These are phyloP conservation scores for Aspergillus coremiiformis DNA, from an alignment of 495 filamentous ascomycete species.

Conservation along the genomic window DNA sequence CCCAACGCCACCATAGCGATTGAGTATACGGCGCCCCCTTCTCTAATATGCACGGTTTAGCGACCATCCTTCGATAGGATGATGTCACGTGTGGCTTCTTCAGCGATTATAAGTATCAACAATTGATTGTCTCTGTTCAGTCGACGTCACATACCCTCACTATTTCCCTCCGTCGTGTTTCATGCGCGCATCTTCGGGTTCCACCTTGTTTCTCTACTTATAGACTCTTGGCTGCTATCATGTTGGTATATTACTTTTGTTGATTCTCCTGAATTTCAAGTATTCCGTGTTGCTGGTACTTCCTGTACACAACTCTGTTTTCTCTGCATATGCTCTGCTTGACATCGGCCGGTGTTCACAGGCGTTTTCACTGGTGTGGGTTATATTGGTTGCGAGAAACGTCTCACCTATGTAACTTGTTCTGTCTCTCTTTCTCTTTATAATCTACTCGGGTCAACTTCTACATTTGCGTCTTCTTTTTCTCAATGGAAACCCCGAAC, in stretches of 20 bases:
- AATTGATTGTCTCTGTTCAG: conserved; percentile 2
- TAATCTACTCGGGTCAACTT: background rate
- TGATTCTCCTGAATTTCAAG: background rate
- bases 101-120: conserved; percentile 6
- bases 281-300: background rate
- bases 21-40: background rate
- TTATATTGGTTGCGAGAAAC: background rate
- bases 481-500: too few species aligned
- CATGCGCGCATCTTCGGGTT: conserved; percentile 2
- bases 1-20: conserved; percentile 34
- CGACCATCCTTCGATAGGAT: background rate
- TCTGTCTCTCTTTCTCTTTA: background rate
- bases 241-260: conserved; percentile 9
- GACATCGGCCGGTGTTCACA: background rate
- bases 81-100: background rate
- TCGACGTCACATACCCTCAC: conserved; percentile 16
- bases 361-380: background rate
- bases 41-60: background rate
- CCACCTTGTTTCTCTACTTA: conserved; percentile 1
- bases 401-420: background rate
- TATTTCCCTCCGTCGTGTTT: background rate
- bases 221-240: conserved; percentile 14
- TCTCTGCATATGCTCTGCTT: conserved; percentile 1
- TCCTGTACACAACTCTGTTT: background rate
- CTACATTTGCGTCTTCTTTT: background rate